phyloP scores from a whole-genome alignment of 257 asterid species.

The Jacaranda mimosifolia region DNA sequence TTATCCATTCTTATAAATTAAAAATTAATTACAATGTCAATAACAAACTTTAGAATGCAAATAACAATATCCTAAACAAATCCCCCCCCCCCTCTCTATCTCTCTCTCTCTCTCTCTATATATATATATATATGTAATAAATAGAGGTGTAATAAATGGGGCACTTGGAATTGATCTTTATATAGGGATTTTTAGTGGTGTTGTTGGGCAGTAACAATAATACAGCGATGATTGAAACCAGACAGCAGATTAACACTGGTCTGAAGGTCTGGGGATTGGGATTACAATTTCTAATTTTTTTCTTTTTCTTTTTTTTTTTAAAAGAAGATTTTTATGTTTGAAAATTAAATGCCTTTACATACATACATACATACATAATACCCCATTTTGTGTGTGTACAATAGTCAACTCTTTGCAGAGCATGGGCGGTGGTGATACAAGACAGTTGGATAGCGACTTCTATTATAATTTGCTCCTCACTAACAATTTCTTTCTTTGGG shows the following conservation, averaged over 20 bases:
- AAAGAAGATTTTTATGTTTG: neutral
- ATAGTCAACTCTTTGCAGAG: slow-evolving; percentile 42
- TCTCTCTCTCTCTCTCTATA: too few species aligned
- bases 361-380: too few species aligned
- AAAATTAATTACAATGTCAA: too few species aligned
- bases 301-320: neutral
- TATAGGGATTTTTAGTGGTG: neutral
- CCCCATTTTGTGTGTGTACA: slow-evolving; percentile 2
- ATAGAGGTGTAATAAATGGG: slow-evolving; percentile 1
- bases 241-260: slow-evolving; percentile 32
- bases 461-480: neutral
- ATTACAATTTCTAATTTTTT: neutral
- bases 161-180: neutral
- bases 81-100: too few species aligned
- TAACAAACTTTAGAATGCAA: too few species aligned
- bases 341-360: slow-evolving; percentile 8
- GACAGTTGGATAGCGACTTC: slow-evolving; percentile 29
- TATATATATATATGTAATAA: too few species aligned
- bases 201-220: neutral
- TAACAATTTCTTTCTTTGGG: neutral
- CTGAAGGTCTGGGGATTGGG: slow-evolving; percentile 32
- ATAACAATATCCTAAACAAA: too few species aligned
- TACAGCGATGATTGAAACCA: slow-evolving; percentile 30
- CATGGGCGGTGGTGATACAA: slow-evolving; percentile 37
- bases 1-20: too few species aligned